Conservation (phyloP, 768 basidiomycete genomes). For the Hericium alpestre region DNA sequence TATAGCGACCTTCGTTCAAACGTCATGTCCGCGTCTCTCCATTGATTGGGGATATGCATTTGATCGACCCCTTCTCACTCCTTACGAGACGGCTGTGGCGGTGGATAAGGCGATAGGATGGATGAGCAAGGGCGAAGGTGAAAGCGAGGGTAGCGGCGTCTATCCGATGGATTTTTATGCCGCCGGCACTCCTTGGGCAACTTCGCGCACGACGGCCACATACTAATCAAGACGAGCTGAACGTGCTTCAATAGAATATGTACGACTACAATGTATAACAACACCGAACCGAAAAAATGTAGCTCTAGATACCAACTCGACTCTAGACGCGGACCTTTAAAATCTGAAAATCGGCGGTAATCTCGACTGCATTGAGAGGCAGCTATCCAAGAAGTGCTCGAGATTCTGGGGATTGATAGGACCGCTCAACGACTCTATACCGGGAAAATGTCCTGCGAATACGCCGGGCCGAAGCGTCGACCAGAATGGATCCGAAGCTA, state of each 20-base stretch:
- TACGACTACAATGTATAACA: background rate
- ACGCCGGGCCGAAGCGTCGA: slow-evolving; percentile 4
- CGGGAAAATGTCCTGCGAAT: slow-evolving; percentile 16
- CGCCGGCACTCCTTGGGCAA: slow-evolving; percentile 68
- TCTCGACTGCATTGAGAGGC: slow-evolving; percentile 10
- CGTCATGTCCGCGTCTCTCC: slow-evolving; percentile 89
- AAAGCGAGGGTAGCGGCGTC: slow-evolving; percentile 20
- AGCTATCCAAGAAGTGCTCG: slow-evolving; percentile 16
- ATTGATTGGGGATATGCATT: slow-evolving; percentile 99
- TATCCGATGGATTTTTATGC: slow-evolving; percentile 99
- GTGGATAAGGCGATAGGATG: slow-evolving; percentile 61
- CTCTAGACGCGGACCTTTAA: background rate
- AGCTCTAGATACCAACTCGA: no score
- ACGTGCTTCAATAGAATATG: background rate
- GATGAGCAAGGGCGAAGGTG: slow-evolving; percentile 32
- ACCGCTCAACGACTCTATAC: slow-evolving; percentile 14
- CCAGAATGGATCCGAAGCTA: slow-evolving; percentile 10
- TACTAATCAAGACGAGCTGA: slow-evolving; percentile 1
- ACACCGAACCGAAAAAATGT: no score
- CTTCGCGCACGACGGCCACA: slow-evolving; percentile 37
- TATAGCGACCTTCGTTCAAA: slow-evolving; percentile 87
- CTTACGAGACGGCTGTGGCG: slow-evolving; percentile 87
- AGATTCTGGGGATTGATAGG: slow-evolving; percentile 9
- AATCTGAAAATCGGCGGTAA: slow-evolving; percentile 8
- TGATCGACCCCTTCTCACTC: slow-evolving; percentile 74